These are phyloP conservation scores for Talaromyces islandicus DNA, from an alignment of 2,329 filamentous ascomycete genomes.

Conservation along the genomic window DNA sequence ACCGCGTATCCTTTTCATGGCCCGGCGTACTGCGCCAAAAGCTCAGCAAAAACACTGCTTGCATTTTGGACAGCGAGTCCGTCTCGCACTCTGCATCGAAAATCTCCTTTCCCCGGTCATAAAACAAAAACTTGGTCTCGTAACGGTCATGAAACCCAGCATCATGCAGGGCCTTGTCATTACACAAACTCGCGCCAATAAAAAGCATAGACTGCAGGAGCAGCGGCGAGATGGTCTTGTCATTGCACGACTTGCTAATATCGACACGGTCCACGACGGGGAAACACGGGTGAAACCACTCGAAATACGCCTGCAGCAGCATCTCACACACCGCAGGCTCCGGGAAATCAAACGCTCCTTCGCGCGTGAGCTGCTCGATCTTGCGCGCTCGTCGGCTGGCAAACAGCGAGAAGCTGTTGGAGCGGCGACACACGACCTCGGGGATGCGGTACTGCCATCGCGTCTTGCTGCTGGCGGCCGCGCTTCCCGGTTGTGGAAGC, in stretches of 20 bases:
- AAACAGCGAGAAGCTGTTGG: slow-evolving; percentile 10
- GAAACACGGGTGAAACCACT: slow-evolving; percentile 53
- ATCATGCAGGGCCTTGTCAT: slow-evolving; percentile 38
- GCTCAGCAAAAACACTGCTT: slow-evolving; percentile 50
- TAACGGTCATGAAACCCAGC: slow-evolving; percentile 46
- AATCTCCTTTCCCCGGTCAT: slow-evolving; percentile 46
- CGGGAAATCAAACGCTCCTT: slow-evolving; percentile 43
- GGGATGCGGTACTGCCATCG: slow-evolving; percentile 33
- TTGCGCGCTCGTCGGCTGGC: slow-evolving; percentile 22
- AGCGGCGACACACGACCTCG: slow-evolving; percentile 11
- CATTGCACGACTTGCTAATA: slow-evolving; percentile 34
- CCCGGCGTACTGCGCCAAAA: slow-evolving; percentile 50
- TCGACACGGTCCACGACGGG: slow-evolving; percentile 47
- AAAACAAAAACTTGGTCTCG: slow-evolving; percentile 46
- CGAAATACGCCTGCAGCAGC: slow-evolving; percentile 48
- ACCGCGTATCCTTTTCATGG: slow-evolving; percentile 44
- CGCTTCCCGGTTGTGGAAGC: slow-evolving; percentile 24
- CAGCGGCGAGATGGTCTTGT: slow-evolving; percentile 43
- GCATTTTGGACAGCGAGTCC: slow-evolving; percentile 45
- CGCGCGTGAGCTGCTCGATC: slow-evolving; percentile 32
- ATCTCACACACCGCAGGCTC: slow-evolving; percentile 36
- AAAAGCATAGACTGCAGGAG: slow-evolving; percentile 51
- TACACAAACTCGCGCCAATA: slow-evolving; percentile 50
- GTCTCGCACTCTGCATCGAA: slow-evolving; percentile 51
- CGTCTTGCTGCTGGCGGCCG: slow-evolving; percentile 23